Evolutionary conservation across 2,329 filamentous ascomycete genomes (phyloP), one percentile per base, ranked within the genome.

Genomic region (Xylaria sp.): DNA sequence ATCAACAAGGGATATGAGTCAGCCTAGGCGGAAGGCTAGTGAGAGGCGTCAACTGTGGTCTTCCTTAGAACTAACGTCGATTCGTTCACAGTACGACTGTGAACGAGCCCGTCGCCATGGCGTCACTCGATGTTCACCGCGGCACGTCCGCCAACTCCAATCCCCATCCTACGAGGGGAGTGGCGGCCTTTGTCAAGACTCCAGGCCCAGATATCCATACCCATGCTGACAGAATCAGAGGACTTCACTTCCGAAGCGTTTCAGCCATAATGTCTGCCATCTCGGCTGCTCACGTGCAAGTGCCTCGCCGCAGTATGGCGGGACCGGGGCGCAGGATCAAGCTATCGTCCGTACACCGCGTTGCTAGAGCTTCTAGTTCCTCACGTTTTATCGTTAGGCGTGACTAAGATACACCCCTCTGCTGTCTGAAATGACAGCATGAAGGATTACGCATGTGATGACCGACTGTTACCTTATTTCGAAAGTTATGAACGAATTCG

Each of bases 311-410:
- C 63, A 67, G 62, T 59, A 55, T 64, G 47, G 64, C 58, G 51
- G 43, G 23, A 65, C 60, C 31, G 66, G 56, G 70, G 68, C 70
- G 64, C 69, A 72, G 69, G 57, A 65, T 49, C 54, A 41, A 60
- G 59, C 60, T 65, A 17, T 62, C 29, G 37, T 53, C 56, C 56
- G 65, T 53, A 47, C 54, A 33, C 53, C 54, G 44, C 52, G 27
- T 47, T 55, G 43, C 17, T 33, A 53, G 49, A 63, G 44, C 55
- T 64, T 54, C 52, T 33, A 15, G 25, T 52, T 54, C 33, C 31
- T 47, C 29, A 54, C 33, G n/a, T 35, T 54, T 57, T 48, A 29
- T 59, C 13, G 6, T 44, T 46, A 44, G 4, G 35, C 15, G 37
- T 57, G 57, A 62, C 63, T 54, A 60, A 54, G 48, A 60, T 43